These are phyloP conservation scores for Leptographium procerum DNA, from an alignment of 2,329 filamentous ascomycete genomes.

Conservation along the genomic window DNA sequence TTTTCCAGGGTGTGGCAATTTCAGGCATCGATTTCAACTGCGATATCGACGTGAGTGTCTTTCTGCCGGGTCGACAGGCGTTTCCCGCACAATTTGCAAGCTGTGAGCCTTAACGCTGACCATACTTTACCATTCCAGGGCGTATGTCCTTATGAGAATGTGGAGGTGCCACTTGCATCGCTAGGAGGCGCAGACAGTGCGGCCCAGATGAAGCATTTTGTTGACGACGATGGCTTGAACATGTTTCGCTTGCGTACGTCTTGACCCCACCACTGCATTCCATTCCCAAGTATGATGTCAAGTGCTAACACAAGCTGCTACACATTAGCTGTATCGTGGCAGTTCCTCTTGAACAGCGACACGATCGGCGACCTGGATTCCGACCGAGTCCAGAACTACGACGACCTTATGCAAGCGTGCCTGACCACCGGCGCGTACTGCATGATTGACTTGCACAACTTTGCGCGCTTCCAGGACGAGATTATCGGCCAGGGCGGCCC, in stretches of 20 bases:
- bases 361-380: slow-evolving; percentile 30
- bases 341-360: slow-evolving; percentile 34
- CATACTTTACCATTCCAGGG: slow-evolving; percentile 15
- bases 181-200: slow-evolving; percentile 22
- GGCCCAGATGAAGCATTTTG: slow-evolving; percentile 45
- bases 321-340: slow-evolving; percentile 34
- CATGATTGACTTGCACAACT: slow-evolving; percentile 43
- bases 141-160: slow-evolving; percentile 21
- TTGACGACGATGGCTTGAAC: slow-evolving; percentile 40
- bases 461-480: slow-evolving; percentile 46
- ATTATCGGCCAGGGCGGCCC: slow-evolving; percentile 58
- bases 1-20: slow-evolving; percentile 19
- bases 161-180: slow-evolving; percentile 19
- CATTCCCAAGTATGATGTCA: background rate
- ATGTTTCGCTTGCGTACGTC: slow-evolving; percentile 37
- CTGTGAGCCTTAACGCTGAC: background rate
- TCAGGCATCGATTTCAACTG: slow-evolving; percentile 39
- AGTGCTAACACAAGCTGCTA: background rate
- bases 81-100: background rate
- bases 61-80: background rate
- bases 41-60: slow-evolving; percentile 19
- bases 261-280: background rate
- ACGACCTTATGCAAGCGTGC: slow-evolving; percentile 37
- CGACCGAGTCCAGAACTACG: slow-evolving; percentile 31
- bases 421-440: slow-evolving; percentile 35